Percentiles rank a stretch among this genome's conserved stretches.
Conservation (phyloP, 2,329 filamentous ascomycete genomes). For the Pseudogymnoascus sp. region DNA sequence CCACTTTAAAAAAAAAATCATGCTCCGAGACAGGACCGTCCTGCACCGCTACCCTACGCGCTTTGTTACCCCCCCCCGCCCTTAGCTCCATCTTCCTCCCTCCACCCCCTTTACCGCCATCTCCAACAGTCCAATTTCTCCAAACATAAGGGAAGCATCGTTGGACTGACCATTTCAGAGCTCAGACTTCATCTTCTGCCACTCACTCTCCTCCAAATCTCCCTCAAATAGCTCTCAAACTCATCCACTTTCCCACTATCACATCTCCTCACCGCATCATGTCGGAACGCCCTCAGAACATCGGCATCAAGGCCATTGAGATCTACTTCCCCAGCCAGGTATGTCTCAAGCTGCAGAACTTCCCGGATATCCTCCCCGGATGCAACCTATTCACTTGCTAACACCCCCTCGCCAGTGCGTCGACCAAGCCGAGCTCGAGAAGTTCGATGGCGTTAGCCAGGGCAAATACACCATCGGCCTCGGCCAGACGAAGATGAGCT, state of each 20-base stretch:
- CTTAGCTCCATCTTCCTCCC: neutral
- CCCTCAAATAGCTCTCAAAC: constrained; percentile 1
- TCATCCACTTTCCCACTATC: neutral
- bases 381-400: constrained; percentile 13
- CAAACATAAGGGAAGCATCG: neutral
- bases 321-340: constrained; percentile 84
- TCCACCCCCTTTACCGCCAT: neutral
- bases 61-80: neutral
- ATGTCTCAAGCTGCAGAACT: constrained; percentile 29
- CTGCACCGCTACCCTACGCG: neutral
- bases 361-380: neutral
- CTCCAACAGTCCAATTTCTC: neutral
- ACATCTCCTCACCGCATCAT: constrained; percentile 37
- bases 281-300: constrained; percentile 73
- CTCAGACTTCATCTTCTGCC: neutral
- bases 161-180: neutral
- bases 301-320: constrained; percentile 90
- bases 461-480: constrained; percentile 90
- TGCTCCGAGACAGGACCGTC: neutral
- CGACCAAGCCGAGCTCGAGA: constrained; percentile 74
- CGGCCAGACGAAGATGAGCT: constrained; percentile 86
- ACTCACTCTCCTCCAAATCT: neutral
- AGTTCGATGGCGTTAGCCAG: constrained; percentile 73
- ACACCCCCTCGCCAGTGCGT: constrained; percentile 56
- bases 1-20: neutral